These are phyloP conservation scores for Torulaspora indica DNA, from an alignment of 805 yeast genomes.

Conservation along the genomic window DNA sequence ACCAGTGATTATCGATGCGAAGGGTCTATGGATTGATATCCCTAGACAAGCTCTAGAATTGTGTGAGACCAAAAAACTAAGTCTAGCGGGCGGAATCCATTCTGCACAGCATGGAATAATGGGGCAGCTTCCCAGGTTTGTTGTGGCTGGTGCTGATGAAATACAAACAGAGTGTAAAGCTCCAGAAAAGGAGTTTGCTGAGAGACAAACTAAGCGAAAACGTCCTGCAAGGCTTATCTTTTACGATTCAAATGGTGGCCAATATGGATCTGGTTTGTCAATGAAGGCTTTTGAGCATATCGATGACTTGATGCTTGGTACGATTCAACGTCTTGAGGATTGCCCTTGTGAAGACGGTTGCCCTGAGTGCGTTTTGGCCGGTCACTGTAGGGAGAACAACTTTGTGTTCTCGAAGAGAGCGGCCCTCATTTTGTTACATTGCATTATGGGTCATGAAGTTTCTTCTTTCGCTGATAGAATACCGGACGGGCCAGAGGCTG, in stretches of 20 bases:
- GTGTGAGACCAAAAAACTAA: conserved; percentile 53
- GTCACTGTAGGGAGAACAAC: conserved; percentile 74
- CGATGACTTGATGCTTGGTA: conserved; percentile 57
- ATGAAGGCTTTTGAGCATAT: conserved; percentile 75
- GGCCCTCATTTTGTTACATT: conserved; percentile 61
- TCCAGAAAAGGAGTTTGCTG: conserved; percentile 91
- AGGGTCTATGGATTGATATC: conserved; percentile 90
- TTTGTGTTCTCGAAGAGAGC: conserved; percentile 86
- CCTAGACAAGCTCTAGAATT: conserved; percentile 60
- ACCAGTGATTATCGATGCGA: conserved; percentile 61
- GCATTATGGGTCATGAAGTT: conserved; percentile 51
- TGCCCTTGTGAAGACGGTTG: conserved; percentile 69
- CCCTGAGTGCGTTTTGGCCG: conserved; percentile 81
- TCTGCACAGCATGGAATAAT: conserved; percentile 91
- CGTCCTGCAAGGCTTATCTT: conserved; percentile 87
- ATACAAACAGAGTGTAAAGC: conserved; percentile 93
- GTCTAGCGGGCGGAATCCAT: conserved; percentile 88
- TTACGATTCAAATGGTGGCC: conserved; percentile 79
- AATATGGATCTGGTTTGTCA: conserved; percentile 72
- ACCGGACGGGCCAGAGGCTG: conserved; percentile 68
- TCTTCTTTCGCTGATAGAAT: conserved; percentile 34
- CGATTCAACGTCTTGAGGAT: conserved; percentile 51
- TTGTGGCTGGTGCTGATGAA: conserved; percentile 71
- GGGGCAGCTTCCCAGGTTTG: conserved; percentile 67
- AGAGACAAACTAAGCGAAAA: conserved; percentile 59